These are phyloP conservation scores for Aureobasidium sp. DNA, from an alignment of 2,329 filamentous ascomycete species.

Conservation along the genomic window DNA sequence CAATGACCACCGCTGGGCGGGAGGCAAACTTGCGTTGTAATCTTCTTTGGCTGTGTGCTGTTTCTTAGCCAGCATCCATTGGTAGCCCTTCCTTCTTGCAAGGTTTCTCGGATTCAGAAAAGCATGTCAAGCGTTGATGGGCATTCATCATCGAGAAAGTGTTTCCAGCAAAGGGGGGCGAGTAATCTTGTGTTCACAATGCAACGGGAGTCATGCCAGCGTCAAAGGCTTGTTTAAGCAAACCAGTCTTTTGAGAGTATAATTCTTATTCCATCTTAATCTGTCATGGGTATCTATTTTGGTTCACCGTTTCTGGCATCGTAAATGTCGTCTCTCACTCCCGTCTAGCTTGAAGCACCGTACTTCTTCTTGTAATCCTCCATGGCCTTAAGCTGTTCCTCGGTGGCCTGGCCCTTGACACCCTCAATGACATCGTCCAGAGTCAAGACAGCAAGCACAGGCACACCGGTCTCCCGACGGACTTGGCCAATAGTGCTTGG, in stretches of 20 bases:
- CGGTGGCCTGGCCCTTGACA: slow-evolving; percentile 37
- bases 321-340: not conserved
- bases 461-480: slow-evolving; percentile 73
- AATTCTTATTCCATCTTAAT: slow-evolving; percentile 2
- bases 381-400: slow-evolving; percentile 49
- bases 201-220: not conserved
- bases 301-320: not conserved
- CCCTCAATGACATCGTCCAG: slow-evolving; percentile 65
- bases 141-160: not conserved
- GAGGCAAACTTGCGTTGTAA: not conserved
- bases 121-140: not conserved
- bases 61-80: not conserved
- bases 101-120: not conserved
- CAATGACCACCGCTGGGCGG: not conserved
- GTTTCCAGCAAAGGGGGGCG: not conserved
- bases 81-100: not conserved
- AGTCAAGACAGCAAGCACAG: slow-evolving; percentile 75
- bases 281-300: slow-evolving; percentile 16
- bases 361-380: slow-evolving; percentile 60
- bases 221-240: not conserved
- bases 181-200: not conserved
- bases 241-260: not conserved
- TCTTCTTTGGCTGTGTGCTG: not conserved
- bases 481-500: slow-evolving; percentile 82
- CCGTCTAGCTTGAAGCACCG: slow-evolving; percentile 22